Percentiles rank a stretch among this genome's conserved stretches.
These are phyloP conservation scores for Alternaria viburni DNA, from an alignment of 2,329 filamentous ascomycete species.

Conservation along the genomic window DNA sequence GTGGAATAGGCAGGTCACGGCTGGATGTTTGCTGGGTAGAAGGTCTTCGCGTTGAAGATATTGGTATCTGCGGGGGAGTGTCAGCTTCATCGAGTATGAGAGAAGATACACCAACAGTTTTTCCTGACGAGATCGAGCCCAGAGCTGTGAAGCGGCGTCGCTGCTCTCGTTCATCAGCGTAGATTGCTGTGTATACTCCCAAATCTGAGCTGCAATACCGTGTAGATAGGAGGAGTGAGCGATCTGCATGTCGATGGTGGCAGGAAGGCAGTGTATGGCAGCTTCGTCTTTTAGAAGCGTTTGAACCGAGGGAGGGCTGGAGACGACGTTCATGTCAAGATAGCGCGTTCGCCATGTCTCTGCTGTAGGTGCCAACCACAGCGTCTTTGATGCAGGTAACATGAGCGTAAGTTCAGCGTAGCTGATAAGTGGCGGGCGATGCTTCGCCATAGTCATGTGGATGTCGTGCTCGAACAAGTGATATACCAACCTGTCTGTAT, in stretches of 20 bases:
- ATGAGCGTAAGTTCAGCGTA: slow-evolving; percentile 71
- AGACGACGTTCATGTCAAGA: slow-evolving; percentile 10
- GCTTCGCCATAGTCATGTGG: slow-evolving; percentile 26
- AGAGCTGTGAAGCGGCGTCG: slow-evolving; percentile 26
- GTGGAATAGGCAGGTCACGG: slow-evolving; percentile 41
- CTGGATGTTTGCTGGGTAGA: neutral
- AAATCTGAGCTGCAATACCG: slow-evolving; percentile 26
- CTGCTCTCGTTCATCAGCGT: slow-evolving; percentile 15
- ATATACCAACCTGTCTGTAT: slow-evolving; percentile 19
- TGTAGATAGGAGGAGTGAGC: slow-evolving; percentile 21
- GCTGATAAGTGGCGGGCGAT: slow-evolving; percentile 62
- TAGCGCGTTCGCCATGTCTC: slow-evolving; percentile 66
- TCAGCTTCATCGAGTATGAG: neutral
- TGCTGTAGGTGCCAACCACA: slow-evolving; percentile 70
- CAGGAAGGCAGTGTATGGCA: slow-evolving; percentile 57
- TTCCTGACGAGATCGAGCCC: slow-evolving; percentile 23
- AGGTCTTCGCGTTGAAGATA: neutral
- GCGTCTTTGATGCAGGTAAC: slow-evolving; percentile 64
- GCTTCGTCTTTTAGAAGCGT: slow-evolving; percentile 47
- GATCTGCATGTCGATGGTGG: slow-evolving; percentile 56
- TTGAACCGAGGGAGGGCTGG: slow-evolving; percentile 10
- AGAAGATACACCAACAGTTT: slow-evolving; percentile 45
- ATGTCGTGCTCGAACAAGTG: slow-evolving; percentile 31
- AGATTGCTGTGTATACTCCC: slow-evolving; percentile 25
- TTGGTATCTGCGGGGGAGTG: neutral